These are phyloP conservation scores for Tulasnella sp. DNA, from an alignment of 768 basidiomycete genomes.

Conservation along the genomic window DNA sequence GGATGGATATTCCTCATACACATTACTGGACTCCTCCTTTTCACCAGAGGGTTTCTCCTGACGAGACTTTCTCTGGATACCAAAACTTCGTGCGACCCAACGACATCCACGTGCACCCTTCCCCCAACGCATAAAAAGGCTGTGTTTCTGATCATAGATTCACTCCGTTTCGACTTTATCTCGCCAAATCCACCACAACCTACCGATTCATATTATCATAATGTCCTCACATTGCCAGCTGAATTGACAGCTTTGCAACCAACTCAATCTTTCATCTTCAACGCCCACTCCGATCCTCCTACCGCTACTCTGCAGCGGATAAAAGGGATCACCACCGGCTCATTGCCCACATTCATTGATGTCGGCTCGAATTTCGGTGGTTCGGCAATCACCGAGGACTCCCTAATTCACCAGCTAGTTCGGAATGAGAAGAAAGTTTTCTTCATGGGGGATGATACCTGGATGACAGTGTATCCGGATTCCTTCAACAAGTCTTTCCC, in stretches of 20 bases:
- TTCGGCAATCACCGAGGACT: constrained; percentile 77
- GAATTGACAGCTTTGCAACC: constrained; percentile 55
- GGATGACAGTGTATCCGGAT: constrained; percentile 78
- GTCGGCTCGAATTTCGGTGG: constrained; percentile 88
- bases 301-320: constrained; percentile 90
- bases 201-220: constrained; percentile 59
- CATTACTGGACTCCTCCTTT: constrained; percentile 69
- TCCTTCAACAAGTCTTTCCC: constrained; percentile 72
- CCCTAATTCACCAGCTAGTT: constrained; percentile 60
- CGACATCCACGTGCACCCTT: constrained; percentile 31
- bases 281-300: constrained; percentile 86
- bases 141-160: constrained; percentile 78
- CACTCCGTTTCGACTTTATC: constrained; percentile 88
- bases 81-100: constrained; percentile 32
- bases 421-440: constrained; percentile 51
- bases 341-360: constrained; percentile 90
- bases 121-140: constrained; percentile 63
- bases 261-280: constrained; percentile 67
- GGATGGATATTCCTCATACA: constrained; percentile 47
- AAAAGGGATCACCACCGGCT: constrained; percentile 90
- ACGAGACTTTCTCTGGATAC: constrained; percentile 59
- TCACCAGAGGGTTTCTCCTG: constrained; percentile 83
- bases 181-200: constrained; percentile 47
- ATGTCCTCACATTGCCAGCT: constrained; percentile 64
- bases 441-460: constrained; percentile 96